Percentiles rank a stretch among this genome's conserved stretches.
These are phyloP conservation scores for Sonneratia caseolaris DNA, from an alignment of 345 rosid species.

Conservation along the genomic window DNA sequence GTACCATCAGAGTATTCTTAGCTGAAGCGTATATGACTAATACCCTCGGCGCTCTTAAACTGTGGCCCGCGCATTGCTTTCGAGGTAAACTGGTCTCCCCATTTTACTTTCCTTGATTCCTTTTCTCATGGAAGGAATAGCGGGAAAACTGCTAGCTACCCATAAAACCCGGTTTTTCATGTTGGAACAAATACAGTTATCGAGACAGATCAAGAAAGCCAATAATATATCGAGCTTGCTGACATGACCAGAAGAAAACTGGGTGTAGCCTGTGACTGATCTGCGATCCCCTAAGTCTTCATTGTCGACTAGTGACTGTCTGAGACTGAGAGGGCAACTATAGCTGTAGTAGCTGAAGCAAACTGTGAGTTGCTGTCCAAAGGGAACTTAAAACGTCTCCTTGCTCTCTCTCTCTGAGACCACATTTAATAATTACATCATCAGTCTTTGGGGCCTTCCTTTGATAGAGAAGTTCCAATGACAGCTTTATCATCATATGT, in stretches of 20 bases:
- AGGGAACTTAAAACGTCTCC: neutral
- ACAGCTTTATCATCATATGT: neutral
- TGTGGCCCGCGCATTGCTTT: neutral
- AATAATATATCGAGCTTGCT: neutral
- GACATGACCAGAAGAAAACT: neutral
- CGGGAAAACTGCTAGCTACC: neutral
- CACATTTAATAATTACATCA: neutral
- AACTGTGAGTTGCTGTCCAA: neutral
- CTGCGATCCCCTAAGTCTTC: neutral
- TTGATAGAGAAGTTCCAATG: conserved; percentile 4
- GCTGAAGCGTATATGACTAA: too few relatives aligned
- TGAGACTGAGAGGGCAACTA: neutral
- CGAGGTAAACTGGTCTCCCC: neutral
- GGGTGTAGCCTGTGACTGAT: too few relatives aligned
- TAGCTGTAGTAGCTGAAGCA: conserved; percentile 1
- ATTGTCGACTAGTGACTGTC: neutral
- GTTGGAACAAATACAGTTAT: neutral
- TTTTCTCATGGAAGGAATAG: too few relatives aligned
- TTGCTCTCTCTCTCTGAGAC: neutral
- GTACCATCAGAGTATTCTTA: neutral
- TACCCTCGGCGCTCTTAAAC: neutral
- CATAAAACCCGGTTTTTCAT: neutral
- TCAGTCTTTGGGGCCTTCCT: conserved; percentile 3
- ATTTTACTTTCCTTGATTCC: neutral
- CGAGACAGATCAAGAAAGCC: neutral